Percentiles rank a stretch among this genome's conserved stretches.
Evolutionary conservation across 306 rosid genomes (phyloP).

Genomic region (cucumber (Cucumis sativus)): Cucumber_9930_V3 NC_026656.2:12231501-12232000

Average conservation of each 20-base stretch:
- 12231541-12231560: slow-evolving; percentile 4
- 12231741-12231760: slow-evolving; percentile 57
- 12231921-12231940: slow-evolving; percentile 85
- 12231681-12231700: slow-evolving; percentile 69
- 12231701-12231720: slow-evolving; percentile 58
- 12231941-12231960: slow-evolving; percentile 83
- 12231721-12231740: slow-evolving; percentile 64
- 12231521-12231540: slow-evolving; percentile 23
- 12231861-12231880: slow-evolving; percentile 83
- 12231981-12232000: slow-evolving; percentile 90
- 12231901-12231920: slow-evolving; percentile 94
- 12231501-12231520: slow-evolving; percentile 76
- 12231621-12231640: slow-evolving; percentile 77
- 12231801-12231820: background rate
- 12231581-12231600: slow-evolving; percentile 76
- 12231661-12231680: slow-evolving; percentile 82
- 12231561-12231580: slow-evolving; percentile 17
- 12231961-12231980: slow-evolving; percentile 97
- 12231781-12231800: slow-evolving; percentile 56
- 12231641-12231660: slow-evolving; percentile 84
- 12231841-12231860: slow-evolving; percentile 4
- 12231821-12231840: background rate
- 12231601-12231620: slow-evolving; percentile 68
- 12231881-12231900: slow-evolving; percentile 97
- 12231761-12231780: slow-evolving; percentile 67